Evolutionary conservation across 2,329 filamentous ascomycete genomes (phyloP).

Genomic region (Alternaria ventricosa): DNA sequence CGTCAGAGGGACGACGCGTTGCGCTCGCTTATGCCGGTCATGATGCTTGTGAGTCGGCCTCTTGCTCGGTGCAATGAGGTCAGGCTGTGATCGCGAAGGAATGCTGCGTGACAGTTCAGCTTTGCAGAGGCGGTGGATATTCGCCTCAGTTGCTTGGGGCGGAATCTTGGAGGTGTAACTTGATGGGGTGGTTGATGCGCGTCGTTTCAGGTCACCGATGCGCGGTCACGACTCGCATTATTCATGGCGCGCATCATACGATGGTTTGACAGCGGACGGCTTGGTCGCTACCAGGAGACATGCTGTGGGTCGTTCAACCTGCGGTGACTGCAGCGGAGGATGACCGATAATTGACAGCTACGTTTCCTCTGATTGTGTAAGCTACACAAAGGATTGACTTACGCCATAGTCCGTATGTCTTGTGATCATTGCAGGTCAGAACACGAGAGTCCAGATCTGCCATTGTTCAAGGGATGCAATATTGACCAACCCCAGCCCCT

Average conservation of each 20-base stretch:
- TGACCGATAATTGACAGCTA: background rate
- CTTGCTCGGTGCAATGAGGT: background rate
- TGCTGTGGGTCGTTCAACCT: background rate
- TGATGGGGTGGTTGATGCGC: background rate
- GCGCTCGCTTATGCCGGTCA: constrained; percentile 1
- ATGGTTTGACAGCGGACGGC: background rate
- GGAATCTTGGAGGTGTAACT: background rate
- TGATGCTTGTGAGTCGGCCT: background rate
- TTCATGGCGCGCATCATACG: background rate
- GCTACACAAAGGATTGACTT: background rate
- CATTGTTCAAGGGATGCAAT: background rate
- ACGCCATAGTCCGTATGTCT: background rate
- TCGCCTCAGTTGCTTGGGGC: background rate
- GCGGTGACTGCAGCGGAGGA: background rate
- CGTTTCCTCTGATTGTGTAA: background rate
- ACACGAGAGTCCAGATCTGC: background rate
- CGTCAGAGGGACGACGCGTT: background rate
- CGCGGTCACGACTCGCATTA: background rate
- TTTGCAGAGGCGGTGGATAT: background rate
- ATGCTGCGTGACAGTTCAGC: background rate
- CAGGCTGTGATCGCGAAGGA: background rate
- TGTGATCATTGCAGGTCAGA: background rate
- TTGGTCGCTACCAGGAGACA: background rate
- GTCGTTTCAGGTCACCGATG: background rate
- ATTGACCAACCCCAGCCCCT: background rate